Evolutionary conservation across 441 rosid species (phyloP).

Genomic region (Mallotus repandus): DNA sequence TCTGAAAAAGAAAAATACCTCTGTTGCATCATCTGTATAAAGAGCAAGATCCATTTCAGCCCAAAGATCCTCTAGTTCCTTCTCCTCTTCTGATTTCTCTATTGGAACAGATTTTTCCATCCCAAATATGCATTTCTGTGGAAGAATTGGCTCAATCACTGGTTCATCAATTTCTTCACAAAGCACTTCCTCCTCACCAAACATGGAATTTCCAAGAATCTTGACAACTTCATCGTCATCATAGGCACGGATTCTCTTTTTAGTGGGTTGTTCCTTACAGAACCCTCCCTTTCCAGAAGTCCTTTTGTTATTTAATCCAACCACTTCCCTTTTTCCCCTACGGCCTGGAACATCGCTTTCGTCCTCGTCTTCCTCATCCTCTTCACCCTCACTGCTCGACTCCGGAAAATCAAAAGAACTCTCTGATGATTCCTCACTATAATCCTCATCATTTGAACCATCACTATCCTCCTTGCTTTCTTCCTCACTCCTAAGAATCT

Average conservation of each 20-base stretch:
- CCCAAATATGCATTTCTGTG: constrained; percentile 42
- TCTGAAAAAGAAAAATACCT: constrained; percentile 24
- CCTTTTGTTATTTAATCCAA: constrained; percentile 1
- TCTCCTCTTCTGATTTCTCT: constrained; percentile 48
- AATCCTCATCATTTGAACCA: constrained; percentile 23
- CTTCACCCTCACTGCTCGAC: constrained; percentile 11
- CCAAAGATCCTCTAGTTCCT: constrained; percentile 54
- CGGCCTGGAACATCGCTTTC: not conserved
- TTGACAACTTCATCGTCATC: constrained; percentile 22
- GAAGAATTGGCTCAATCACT: constrained; percentile 23
- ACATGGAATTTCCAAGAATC: constrained; percentile 37
- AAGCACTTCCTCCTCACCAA: constrained; percentile 21
- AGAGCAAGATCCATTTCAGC: constrained; percentile 45
- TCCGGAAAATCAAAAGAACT: not conserved
- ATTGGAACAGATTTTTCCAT: constrained; percentile 33
- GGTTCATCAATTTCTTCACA: constrained; percentile 8
- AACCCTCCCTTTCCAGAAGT: not conserved
- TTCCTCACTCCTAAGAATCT: constrained; percentile 2
- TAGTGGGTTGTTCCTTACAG: not conserved
- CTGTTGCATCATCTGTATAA: constrained; percentile 25
- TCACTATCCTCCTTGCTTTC: constrained; percentile 17
- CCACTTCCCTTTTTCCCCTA: not conserved
- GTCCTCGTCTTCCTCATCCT: not conserved
- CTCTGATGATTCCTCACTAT: not conserved
- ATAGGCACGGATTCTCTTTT: not conserved